Base-by-base conservation (phyloP, 352 stramenopile species). In the Phytophthora palmivora region DNA sequence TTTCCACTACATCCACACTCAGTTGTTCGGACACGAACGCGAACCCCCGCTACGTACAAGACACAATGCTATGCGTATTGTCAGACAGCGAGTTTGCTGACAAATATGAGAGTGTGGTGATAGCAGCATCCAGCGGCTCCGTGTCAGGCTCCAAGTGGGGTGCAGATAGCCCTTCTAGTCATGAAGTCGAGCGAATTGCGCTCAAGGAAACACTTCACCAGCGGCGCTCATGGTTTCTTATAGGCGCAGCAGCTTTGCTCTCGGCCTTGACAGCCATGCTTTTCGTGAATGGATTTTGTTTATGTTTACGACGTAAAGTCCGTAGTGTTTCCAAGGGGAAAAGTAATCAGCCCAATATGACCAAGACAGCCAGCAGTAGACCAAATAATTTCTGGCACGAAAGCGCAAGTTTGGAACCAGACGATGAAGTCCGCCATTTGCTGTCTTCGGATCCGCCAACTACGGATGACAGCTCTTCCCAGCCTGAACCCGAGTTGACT, bases 61-160 rank as follows among this genome's bases (percentile, higher is more conserved):
- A 80, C 19, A 84, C 75, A 6, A 79, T 84, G 75, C 45, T 84
- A 6, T 84, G 75, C 33, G 70, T 84, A 18, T 34, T 84, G 11
- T 63, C 75, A 8, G 73, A 84, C 39, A 66, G 48, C n/a, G 55
- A 69, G 1, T 84, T 84, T 30, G 52, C 49, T 15, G 18, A 45
- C 37, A 84, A 84, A 36, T 84, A 84, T 24, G 50, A 72, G 9
- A 48, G 51, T n/a, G 70, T 75, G 2, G 30, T 77, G 2, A 21
- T 64, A 24, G 37, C 43, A 36, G 63, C 69, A 22, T 58, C 59
- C 7, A 74, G 54, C 11, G 53, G 49, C 6, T 63, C 64, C 6
- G 43, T 6, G 34, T 58, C 63, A 6, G 33, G 57, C 18, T 67
- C 57, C 5, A 60, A 56, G 39, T 67, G 58, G 58, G 63, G 63